Evolutionary conservation across 2,329 filamentous ascomycete species (phyloP), one percentile per base, ranked within the genome.

Genomic region (Geosmithia flava): DNA sequence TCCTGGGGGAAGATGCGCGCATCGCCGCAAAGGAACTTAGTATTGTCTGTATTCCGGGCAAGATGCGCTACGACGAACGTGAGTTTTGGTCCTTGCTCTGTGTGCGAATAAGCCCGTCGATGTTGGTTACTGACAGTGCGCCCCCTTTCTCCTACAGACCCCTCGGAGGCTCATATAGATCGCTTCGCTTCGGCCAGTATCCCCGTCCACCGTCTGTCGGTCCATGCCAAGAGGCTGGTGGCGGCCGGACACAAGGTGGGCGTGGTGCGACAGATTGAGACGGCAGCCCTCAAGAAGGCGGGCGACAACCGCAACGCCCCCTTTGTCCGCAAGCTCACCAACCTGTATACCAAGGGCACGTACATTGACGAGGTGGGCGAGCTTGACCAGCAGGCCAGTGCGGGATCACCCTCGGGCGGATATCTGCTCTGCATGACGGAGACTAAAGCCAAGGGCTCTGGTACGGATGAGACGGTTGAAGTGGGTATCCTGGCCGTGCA

Each of bases 331-430:
- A 93, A 95, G 58, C 80, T 98, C 57, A 97, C 93, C 16, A 96
- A 95, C 59, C 74, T 98, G 7, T 98, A 98, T 66, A 98, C 93
- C 8, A 98, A 97, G 64, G 93, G 90, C 42, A 98, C 93, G 2
- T 98, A 97, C 57, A 84, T 98, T 49, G 93, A 97, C 59, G 93
- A 98, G 62, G 76, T 87, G 10, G 91, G 93, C 52, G 87, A 87
- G 23, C 66, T 95, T 5, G 84, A 86, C 47, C 68, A 70, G 48
- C 60, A 59, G 56, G 51, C 52, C 17, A 68, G 58, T 54, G 68
- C 52, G 0, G 71, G 75, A 40, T 71, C 76, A 1, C 74, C 80
- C 0, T 70, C 76, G 1, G 80, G 76, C n/a, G 93, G 93, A n/a
- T 95, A 96, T 60, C 70, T 98, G 17, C 78, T 98, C 2, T 96